Percentiles rank a stretch among this genome's conserved stretches.
Evolutionary conservation across 1,284 basidiomycete genomes (phyloP).

Genomic region (Chalciporus sp.): DNA sequence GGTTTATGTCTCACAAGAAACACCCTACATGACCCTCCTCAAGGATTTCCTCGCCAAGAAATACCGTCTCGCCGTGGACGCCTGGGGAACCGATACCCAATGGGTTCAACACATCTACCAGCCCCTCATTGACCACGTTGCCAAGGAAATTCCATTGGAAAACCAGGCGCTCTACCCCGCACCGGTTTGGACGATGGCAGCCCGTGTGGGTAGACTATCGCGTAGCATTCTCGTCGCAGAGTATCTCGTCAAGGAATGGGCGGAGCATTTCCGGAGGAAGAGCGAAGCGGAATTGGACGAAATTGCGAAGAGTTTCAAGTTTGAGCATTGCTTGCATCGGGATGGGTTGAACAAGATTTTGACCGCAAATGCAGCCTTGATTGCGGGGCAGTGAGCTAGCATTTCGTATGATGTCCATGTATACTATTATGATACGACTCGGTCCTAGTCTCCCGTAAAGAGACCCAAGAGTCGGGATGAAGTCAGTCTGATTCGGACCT

Average conservation of each 20-base stretch:
- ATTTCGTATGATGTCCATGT: not conserved
- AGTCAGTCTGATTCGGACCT: no score
- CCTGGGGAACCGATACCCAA: constrained; percentile 62
- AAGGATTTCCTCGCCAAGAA: constrained; percentile 65
- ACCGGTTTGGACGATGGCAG: constrained; percentile 50
- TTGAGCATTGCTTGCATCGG: constrained; percentile 55
- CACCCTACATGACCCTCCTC: constrained; percentile 71
- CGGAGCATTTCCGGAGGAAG: constrained; percentile 62
- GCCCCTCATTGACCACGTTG: constrained; percentile 58
- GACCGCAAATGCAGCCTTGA: constrained; percentile 36
- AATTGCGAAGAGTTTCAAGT: constrained; percentile 63
- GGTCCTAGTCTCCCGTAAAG: no score
- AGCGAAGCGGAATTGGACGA: constrained; percentile 56
- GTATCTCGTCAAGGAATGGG: constrained; percentile 65
- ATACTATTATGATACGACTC: no score
- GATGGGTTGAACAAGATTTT: constrained; percentile 53
- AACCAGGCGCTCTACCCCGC: constrained; percentile 51
- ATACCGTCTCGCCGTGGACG: constrained; percentile 62
- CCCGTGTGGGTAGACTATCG: constrained; percentile 51
- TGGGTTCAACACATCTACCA: constrained; percentile 53
- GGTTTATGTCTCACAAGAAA: constrained; percentile 68
- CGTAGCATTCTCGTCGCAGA: constrained; percentile 65
- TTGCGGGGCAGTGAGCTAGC: not conserved
- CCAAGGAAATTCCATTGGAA: constrained; percentile 45
- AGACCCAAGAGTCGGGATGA: no score